Conservation (phyloP, 1,284 basidiomycete species). For the Microbotryum violaceum region DNA sequence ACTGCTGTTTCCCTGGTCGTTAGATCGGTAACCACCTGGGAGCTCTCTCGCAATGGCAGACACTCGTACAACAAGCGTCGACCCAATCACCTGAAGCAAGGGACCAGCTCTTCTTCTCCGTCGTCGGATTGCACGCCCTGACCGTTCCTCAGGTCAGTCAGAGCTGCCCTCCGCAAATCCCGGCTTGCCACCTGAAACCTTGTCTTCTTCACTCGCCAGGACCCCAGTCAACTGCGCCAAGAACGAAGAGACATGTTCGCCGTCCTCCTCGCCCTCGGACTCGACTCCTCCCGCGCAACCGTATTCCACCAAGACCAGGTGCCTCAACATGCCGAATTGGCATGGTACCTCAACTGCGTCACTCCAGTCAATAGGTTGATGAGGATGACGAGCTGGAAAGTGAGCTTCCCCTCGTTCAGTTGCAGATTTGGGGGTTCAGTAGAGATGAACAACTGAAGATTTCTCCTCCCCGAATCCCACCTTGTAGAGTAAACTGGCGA, state of each 20-base stretch:
- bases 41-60: slow-evolving; percentile 71
- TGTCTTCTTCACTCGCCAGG: slow-evolving; percentile 41
- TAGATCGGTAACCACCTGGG: slow-evolving; percentile 92
- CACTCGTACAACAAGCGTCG: slow-evolving; percentile 50
- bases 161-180: neutral
- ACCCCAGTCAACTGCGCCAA: slow-evolving; percentile 55
- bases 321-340: slow-evolving; percentile 74
- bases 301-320: slow-evolving; percentile 89
- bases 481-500: slow-evolving; percentile 62
- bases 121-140: slow-evolving; percentile 86
- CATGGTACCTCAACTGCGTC: slow-evolving; percentile 82
- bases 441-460: too few relatives aligned
- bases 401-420: neutral
- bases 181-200: neutral
- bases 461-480: too few relatives aligned
- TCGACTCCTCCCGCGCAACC: slow-evolving; percentile 58
- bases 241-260: slow-evolving; percentile 75
- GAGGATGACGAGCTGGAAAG: slow-evolving; percentile 34
- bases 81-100: slow-evolving; percentile 55
- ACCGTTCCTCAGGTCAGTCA: slow-evolving; percentile 55
- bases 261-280: slow-evolving; percentile 71
- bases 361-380: slow-evolving; percentile 69
- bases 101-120: slow-evolving; percentile 69
- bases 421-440: too few relatives aligned
- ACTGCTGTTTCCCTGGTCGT: neutral